These are phyloP conservation scores for Eruca vesicaria DNA, from an alignment of 441 rosid species.

Conservation along the genomic window DNA sequence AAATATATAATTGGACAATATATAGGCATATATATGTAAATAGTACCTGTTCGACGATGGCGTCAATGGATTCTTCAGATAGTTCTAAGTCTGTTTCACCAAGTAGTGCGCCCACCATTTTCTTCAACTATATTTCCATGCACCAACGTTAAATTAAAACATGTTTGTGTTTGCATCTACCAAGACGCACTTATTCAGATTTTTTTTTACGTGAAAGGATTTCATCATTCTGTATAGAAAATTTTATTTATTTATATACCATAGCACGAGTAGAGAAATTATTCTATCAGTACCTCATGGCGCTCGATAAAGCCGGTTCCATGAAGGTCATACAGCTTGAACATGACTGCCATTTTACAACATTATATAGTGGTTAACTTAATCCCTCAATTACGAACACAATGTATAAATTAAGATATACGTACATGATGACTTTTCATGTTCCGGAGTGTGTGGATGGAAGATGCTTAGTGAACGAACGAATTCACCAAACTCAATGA, in stretches of 20 bases:
- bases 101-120: conserved; percentile 71
- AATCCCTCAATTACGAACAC: not conserved
- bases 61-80: conserved; percentile 46
- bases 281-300: conserved; percentile 17
- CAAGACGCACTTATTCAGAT: not conserved
- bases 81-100: conserved; percentile 62
- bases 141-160: not conserved
- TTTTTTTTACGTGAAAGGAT: not conserved
- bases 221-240: not conserved
- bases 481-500: conserved; percentile 69
- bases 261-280: not conserved
- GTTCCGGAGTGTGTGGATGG: conserved; percentile 64
- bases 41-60: conserved; percentile 66
- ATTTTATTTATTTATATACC: not conserved
- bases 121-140: conserved; percentile 48
- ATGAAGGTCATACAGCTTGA: conserved; percentile 33
- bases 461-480: conserved; percentile 65
- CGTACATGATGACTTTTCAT: conserved; percentile 57
- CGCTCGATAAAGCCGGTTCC: conserved; percentile 31
- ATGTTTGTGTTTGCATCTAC: not conserved
- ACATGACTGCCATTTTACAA: conserved; percentile 25
- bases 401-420: not conserved
- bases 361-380: not conserved
- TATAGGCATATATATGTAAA: not conserved
- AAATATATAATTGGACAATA: no score